Base-by-base conservation (phyloP, 768 basidiomycete species). In the Lentinula guzmanii region DNA sequence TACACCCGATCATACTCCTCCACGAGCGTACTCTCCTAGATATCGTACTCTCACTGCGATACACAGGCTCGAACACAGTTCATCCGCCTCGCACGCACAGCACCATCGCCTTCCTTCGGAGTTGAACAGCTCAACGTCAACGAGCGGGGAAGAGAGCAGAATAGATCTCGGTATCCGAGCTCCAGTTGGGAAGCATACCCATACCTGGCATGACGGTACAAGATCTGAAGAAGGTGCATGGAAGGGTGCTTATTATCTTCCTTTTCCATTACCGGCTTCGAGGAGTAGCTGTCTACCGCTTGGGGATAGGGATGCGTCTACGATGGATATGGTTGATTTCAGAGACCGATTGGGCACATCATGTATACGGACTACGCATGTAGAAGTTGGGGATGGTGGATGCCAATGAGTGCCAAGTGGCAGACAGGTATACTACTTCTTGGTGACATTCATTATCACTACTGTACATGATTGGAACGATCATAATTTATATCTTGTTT, bases 1-100 rank as follows among this genome's bases (percentile, higher is more conserved):
- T 33, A 61, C 61, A n/a, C 61, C 61, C 35, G 54, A 56, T 31
- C 31, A 56, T 35, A 54, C 61, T 3, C 61, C 61, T 24, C 37
- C 33, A 13, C 53, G 53, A 11, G 45, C 16, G 21, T 3, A 24
- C 16, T 46, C 53, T 33, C 45, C 11, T 24, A 8, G 6, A 21
- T 34, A 18, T 33, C 56, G 31, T 4, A 1, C 41, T 45, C 8
- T 16, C 33, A 46, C 3, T 45, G 8, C 56, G 16, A 58, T 58
- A 34, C 41, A 24, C 42, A 35, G 15, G 16, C 51, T 3, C 6
- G 51, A 52, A 5, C 15, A 52, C 34, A 16, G 18, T 11, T 51
- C 51, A n/a, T 56, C 54, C 2, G 15, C 37, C 5, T 42, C 21
- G n/a, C 37, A 24, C 35, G 11, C 9, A 5, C 35, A 24, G 21